Conservation (phyloP, 169 alveolate species). For the Babesia bovis region DNA sequence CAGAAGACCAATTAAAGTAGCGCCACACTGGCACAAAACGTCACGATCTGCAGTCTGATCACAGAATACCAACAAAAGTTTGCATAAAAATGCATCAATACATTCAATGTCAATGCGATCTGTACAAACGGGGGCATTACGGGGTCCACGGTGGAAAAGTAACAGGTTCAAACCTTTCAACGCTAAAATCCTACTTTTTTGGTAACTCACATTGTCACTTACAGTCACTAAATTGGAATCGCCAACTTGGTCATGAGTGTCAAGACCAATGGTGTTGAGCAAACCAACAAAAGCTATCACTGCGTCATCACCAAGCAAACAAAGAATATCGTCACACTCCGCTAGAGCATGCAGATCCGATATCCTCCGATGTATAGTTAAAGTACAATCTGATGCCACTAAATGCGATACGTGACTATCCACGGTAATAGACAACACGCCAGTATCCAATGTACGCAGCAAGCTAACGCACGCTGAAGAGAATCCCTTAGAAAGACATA, state of each 20-base stretch:
- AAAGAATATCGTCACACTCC: slow-evolving; percentile 5
- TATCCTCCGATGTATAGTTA: slow-evolving; percentile 1
- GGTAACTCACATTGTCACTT: slow-evolving; percentile 34
- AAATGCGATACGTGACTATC: not conserved
- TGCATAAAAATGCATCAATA: not conserved
- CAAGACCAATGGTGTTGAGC: slow-evolving; percentile 14
- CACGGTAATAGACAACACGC: not conserved
- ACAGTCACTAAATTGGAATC: not conserved
- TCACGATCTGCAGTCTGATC: slow-evolving; percentile 19
- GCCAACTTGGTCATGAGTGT: not conserved
- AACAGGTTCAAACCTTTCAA: slow-evolving; percentile 26
- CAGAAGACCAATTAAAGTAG: slow-evolving; percentile 2
- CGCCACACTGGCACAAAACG: slow-evolving; percentile 38
- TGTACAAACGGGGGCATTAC: not conserved
- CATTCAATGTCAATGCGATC: not conserved
- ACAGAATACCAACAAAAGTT: not conserved
- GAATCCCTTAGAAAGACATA: slow-evolving; percentile 38
- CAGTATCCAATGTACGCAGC: slow-evolving; percentile 1
- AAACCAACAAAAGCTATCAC: not conserved
- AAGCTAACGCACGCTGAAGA: slow-evolving; percentile 17
- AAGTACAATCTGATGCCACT: not conserved
- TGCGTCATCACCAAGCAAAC: slow-evolving; percentile 7
- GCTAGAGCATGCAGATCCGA: slow-evolving; percentile 29
- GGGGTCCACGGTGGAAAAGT: not conserved
- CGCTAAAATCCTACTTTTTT: slow-evolving; percentile 19